phyloP scores from a whole-genome alignment of 2,329 filamentous ascomycete species.

The Lojkania enalia region DNA sequence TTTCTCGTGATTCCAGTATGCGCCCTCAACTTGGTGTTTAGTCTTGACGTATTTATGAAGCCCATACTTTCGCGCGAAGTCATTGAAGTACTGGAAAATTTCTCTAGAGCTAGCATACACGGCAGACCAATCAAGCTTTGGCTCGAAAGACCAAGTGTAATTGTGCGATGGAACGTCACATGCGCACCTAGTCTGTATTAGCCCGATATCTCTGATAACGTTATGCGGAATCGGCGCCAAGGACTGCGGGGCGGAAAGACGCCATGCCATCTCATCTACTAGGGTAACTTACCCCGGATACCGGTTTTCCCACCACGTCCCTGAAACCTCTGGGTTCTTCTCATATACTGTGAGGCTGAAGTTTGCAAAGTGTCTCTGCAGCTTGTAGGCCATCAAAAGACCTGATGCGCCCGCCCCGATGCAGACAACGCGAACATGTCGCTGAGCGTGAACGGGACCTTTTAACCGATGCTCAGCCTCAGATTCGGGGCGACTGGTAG shows the following conservation, averaged over 20 bases:
- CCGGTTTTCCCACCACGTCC: slow-evolving; percentile 59
- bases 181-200: slow-evolving; percentile 39
- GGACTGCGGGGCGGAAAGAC: background rate
- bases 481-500: slow-evolving; percentile 21
- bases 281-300: slow-evolving; percentile 42
- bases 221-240: background rate
- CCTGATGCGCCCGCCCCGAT: slow-evolving; percentile 56
- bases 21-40: slow-evolving; percentile 36
- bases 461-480: slow-evolving; percentile 31
- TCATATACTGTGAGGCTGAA: slow-evolving; percentile 52
- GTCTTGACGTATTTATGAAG: slow-evolving; percentile 44
- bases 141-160: slow-evolving; percentile 57
- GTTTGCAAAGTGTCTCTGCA: slow-evolving; percentile 50
- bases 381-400: slow-evolving; percentile 54
- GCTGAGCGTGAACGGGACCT: slow-evolving; percentile 40
- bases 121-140: slow-evolving; percentile 48
- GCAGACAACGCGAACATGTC: slow-evolving; percentile 46
- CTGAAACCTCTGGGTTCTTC: slow-evolving; percentile 53
- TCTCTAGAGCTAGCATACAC: slow-evolving; percentile 50
- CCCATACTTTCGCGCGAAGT: slow-evolving; percentile 47
- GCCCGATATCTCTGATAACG: background rate
- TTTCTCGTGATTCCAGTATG: slow-evolving; percentile 43
- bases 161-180: slow-evolving; percentile 58
- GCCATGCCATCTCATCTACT: background rate
- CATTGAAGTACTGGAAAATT: slow-evolving; percentile 50